Conservation (phyloP, 768 basidiomycete genomes). For the Auricularia auricula-judae region DNA sequence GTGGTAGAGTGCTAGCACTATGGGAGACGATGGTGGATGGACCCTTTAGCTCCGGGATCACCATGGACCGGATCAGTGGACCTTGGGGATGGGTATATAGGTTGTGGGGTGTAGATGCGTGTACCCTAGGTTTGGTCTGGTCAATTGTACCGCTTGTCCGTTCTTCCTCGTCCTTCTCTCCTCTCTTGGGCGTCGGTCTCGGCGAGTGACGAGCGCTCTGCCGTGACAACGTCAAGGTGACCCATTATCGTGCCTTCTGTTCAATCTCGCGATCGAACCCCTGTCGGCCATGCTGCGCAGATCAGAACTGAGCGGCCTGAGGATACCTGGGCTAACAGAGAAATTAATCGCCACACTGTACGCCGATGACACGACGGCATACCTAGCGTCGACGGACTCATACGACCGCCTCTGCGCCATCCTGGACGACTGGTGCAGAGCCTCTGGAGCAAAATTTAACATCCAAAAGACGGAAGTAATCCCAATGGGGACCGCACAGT, state of each 20-base stretch:
- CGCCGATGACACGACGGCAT: not conserved
- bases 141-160: too few relatives aligned
- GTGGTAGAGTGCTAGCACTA: too few relatives aligned
- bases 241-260: slow-evolving; percentile 11
- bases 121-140: too few relatives aligned
- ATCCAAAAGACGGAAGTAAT: not conserved
- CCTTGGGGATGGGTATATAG: too few relatives aligned
- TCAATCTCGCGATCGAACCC: slow-evolving; percentile 10
- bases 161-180: too few relatives aligned
- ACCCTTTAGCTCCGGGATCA: too few relatives aligned
- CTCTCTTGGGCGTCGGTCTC: too few relatives aligned
- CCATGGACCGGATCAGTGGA: too few relatives aligned
- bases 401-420: not conserved
- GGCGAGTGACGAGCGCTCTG: too few relatives aligned
- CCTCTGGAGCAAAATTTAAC: not conserved
- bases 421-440: not conserved
- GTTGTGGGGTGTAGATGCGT: too few relatives aligned
- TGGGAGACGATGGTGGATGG: too few relatives aligned
- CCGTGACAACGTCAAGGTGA: slow-evolving; percentile 1
- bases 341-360: not conserved
- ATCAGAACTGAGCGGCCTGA: not conserved
- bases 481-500: not conserved
- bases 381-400: not conserved
- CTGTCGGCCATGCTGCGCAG: slow-evolving; percentile 4
- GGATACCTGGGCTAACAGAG: not conserved